Percentiles rank a stretch among this genome's conserved stretches.
These are phyloP conservation scores for Mycena amicta DNA, from an alignment of 768 basidiomycete species.

Conservation along the genomic window DNA sequence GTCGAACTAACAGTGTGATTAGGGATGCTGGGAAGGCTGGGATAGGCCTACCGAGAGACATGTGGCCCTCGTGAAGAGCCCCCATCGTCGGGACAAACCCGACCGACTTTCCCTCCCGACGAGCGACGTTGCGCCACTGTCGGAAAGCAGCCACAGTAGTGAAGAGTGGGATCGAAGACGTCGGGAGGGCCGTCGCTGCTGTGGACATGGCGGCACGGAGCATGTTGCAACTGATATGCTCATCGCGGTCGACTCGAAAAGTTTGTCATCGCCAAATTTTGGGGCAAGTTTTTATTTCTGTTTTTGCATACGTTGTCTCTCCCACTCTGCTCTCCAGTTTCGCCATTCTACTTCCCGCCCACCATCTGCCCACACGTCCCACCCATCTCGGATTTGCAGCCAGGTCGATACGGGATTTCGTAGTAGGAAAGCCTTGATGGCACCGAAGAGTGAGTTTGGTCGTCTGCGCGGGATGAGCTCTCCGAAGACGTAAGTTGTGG, in stretches of 20 bases:
- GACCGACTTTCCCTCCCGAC: constrained; percentile 62
- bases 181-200: constrained; percentile 28
- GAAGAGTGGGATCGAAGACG: constrained; percentile 50
- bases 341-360: constrained; percentile 74
- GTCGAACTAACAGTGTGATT: constrained; percentile 55
- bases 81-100: constrained; percentile 99
- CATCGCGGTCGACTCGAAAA: constrained; percentile 1
- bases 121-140: constrained; percentile 73
- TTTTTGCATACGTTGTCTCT: constrained; percentile 22
- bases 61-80: constrained; percentile 91
- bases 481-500: constrained; percentile 52
- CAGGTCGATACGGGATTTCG: constrained; percentile 60
- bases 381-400: constrained; percentile 78
- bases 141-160: constrained; percentile 64
- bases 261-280: neutral
- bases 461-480: constrained; percentile 59
- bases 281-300: neutral
- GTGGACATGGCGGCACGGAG: constrained; percentile 15
- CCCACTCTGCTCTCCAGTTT: constrained; percentile 64
- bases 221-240: constrained; percentile 2
- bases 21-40: constrained; percentile 2
- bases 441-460: constrained; percentile 59
- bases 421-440: constrained; percentile 50
- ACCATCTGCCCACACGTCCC: constrained; percentile 81
- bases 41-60: constrained; percentile 73